Evolutionary conservation across 495 filamentous ascomycete genomes (phyloP), one percentile per base, ranked within the genome.

Genomic region (Xylaria nigripes): DNA sequence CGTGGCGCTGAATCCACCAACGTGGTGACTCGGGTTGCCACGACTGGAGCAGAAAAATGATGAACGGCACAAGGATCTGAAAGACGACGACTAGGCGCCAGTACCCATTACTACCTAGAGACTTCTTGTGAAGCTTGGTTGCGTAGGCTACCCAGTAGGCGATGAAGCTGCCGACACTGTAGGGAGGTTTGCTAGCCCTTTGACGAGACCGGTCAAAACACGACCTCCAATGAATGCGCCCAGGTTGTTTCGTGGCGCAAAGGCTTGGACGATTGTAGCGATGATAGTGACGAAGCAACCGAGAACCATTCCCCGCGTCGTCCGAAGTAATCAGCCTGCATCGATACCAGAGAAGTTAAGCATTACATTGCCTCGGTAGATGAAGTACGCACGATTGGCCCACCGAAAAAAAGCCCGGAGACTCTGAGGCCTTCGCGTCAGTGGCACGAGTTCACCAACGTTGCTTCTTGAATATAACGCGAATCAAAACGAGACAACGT

Each of bases 151-250:
- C 75, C 79, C 77, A 81, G 71, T 64, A 64, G 59, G 80, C 81
- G 59, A 84, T 80, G 65, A 83, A 83, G 25, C 76, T 77, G 22
- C 80, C 80, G 25, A 83, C 81, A 23, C 72, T 77, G 69, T 83
- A 84, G 66, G 83, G 83, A 68, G 82, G 79, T 66, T 84, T 47
- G 81, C 81, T 66, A 84, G 72, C 48, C 82, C 81, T 67, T 86
- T 81, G 2, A 81, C 82, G 48, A 85, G 66, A 72, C 81, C 82
- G 51, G 84, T 82, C 53, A 85, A 65, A 19, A 78, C 78, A 65
- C 82, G 70, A 19, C 82, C 82, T 47, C 69, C 79, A 57, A 85
- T 76, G 61, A 84, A 85, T 55, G 73, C 77, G 18, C 72, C 81
- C 21, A 84, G 70, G 40, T 76, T 78, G 29, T 74, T 70, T 38